phyloP scores from a whole-genome alignment of 2,329 filamentous ascomycete genomes.

The Aspergillus udagawae region DNA sequence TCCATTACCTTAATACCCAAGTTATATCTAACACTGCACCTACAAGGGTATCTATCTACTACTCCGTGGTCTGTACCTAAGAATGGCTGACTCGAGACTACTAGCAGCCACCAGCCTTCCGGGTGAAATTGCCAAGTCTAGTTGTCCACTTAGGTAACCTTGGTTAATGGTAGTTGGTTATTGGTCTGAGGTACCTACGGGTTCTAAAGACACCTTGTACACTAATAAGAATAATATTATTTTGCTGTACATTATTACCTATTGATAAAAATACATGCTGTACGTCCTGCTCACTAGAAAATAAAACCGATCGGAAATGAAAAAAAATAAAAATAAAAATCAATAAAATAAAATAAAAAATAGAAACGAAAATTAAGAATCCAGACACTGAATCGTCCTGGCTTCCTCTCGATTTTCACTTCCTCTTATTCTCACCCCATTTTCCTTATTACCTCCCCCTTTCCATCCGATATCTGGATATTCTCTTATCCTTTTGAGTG shows the following conservation, averaged over 20 bases:
- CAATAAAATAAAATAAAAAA: background rate
- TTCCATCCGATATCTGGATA: background rate
- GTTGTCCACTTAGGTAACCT: background rate
- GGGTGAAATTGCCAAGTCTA: background rate
- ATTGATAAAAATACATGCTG: background rate
- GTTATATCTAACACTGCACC: background rate
- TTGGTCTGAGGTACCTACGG: background rate
- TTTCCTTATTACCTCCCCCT: background rate
- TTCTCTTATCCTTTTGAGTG: background rate
- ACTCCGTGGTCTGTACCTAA: background rate
- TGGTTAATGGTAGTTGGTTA: background rate
- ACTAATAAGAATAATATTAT: background rate
- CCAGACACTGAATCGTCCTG: background rate
- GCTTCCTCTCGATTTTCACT: background rate
- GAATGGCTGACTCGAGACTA: background rate
- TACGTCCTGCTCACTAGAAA: background rate
- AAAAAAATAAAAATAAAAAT: background rate
- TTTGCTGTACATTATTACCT: background rate
- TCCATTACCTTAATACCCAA: background rate
- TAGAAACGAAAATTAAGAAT: background rate
- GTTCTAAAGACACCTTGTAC: background rate
- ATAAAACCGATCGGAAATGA: background rate
- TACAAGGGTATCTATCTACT: background rate
- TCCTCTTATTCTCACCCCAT: background rate
- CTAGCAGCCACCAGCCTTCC: background rate